Evolutionary conservation across 2,329 filamentous ascomycete species (phyloP).

Genomic region (Blastomyces gilchristii): DNA sequence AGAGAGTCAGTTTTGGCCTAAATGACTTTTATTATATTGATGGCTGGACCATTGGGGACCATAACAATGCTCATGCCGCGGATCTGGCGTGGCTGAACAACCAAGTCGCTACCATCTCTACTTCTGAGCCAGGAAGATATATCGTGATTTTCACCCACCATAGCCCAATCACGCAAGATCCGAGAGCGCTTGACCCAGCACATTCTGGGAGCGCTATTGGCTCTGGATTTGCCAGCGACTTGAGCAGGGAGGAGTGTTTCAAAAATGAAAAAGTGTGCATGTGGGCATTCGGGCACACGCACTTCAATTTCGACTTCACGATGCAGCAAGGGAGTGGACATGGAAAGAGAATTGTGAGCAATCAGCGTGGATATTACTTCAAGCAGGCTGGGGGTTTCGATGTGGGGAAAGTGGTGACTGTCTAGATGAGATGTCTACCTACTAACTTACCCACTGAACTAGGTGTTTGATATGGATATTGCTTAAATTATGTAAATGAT

Average conservation of each 20-base stretch:
- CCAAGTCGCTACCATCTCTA: slow-evolving; percentile 25
- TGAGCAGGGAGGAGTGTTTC: slow-evolving; percentile 33
- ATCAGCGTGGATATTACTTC: slow-evolving; percentile 25
- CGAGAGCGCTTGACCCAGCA: slow-evolving; percentile 22
- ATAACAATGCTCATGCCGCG: slow-evolving; percentile 23
- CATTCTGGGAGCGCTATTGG: slow-evolving; percentile 26
- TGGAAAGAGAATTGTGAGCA: slow-evolving; percentile 20
- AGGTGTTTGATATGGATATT: too few relatives aligned
- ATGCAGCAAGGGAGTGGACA: slow-evolving; percentile 19
- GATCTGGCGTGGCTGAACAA: slow-evolving; percentile 33
- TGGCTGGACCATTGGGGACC: slow-evolving; percentile 27
- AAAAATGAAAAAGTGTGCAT: slow-evolving; percentile 28
- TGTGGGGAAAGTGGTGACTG: slow-evolving; percentile 22
- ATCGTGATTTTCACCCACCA: slow-evolving; percentile 34
- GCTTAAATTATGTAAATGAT: too few relatives aligned
- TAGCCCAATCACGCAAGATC: slow-evolving; percentile 23
- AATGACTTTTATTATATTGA: slow-evolving; percentile 45
- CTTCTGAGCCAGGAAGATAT: slow-evolving; percentile 24
- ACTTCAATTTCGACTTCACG: slow-evolving; percentile 36
- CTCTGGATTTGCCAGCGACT: slow-evolving; percentile 36
- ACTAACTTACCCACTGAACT: too few relatives aligned
- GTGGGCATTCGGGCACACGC: slow-evolving; percentile 44
- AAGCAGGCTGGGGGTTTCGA: slow-evolving; percentile 23
- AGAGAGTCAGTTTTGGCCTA: slow-evolving; percentile 35
- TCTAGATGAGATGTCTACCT: slow-evolving; percentile 17